phyloP scores from a whole-genome alignment of 139 green algal genomes.

The Chlorella sp. region DNA sequence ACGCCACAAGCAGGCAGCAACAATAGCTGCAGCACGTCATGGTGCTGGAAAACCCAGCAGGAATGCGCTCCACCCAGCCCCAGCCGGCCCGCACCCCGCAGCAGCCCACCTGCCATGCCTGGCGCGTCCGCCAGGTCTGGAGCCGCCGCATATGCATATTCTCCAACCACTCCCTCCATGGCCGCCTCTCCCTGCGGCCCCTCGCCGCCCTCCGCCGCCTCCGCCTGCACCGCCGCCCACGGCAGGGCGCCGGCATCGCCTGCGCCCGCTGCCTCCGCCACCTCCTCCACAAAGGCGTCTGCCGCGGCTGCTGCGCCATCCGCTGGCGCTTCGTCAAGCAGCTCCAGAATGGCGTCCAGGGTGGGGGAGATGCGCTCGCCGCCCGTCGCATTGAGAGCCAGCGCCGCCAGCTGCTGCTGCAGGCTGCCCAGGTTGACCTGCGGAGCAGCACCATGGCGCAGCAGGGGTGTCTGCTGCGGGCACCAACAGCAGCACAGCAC shows the following conservation, averaged over 20 bases:
- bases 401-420: conserved; percentile 34
- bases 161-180: conserved; percentile 31
- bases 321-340: conserved; percentile 16
- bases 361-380: conserved; percentile 30
- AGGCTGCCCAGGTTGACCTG: conserved; percentile 48
- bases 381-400: neutral
- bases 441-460: neutral
- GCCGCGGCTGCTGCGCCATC: conserved; percentile 20
- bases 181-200: neutral
- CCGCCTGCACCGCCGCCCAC: neutral
- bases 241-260: neutral
- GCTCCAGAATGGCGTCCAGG: conserved; percentile 41
- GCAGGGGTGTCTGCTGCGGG: neutral
- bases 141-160: conserved; percentile 20
- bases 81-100: neutral
- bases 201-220: neutral
- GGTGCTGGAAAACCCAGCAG: neutral
- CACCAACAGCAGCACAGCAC: too few species aligned
- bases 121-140: conserved; percentile 3
- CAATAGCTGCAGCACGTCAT: neutral
- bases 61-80: too few species aligned
- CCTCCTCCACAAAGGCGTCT: conserved; percentile 37
- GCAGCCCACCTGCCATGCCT: neutral
- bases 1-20: too few species aligned
- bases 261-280: conserved; percentile 2